Evolutionary conservation across 306 rosid species (phyloP).

Genomic region (Prunus campanulata): DNA sequence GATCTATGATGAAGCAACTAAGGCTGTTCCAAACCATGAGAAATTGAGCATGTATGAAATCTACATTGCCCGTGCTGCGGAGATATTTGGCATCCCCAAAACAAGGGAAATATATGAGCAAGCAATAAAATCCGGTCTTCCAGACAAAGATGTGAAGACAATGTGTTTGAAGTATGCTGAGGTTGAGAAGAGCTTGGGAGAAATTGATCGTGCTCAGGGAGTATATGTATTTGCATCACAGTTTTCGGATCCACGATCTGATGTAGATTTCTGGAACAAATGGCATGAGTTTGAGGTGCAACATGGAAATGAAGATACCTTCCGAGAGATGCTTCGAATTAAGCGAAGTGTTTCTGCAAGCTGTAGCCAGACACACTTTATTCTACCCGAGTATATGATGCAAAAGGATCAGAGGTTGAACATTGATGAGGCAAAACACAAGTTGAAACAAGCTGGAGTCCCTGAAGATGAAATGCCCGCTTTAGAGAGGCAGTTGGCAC

Average conservation of each 20-base stretch:
- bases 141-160: conserved; percentile 83
- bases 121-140: conserved; percentile 82
- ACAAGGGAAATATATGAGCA: conserved; percentile 60
- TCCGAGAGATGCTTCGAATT: conserved; percentile 92
- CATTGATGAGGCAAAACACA: conserved; percentile 85
- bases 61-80: conserved; percentile 82
- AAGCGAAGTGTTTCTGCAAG: conserved; percentile 92
- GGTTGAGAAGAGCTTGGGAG: conserved; percentile 91
- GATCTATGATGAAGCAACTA: conserved; percentile 54
- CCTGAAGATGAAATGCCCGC: conserved; percentile 97
- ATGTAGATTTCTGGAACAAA: conserved; percentile 74
- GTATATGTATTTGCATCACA: conserved; percentile 70
- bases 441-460: conserved; percentile 80
- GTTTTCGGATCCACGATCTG: conserved; percentile 89
- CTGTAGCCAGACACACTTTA: conserved; percentile 90
- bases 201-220: conserved; percentile 83
- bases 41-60: conserved; percentile 68
- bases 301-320: conserved; percentile 92
- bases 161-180: conserved; percentile 88
- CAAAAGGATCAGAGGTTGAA: conserved; percentile 84
- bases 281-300: conserved; percentile 95
- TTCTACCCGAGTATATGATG: conserved; percentile 79
- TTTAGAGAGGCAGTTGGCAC: conserved; percentile 81
- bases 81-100: conserved; percentile 53
- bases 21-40: conserved; percentile 51